Percentiles rank a stretch among this genome's conserved stretches.
phyloP scores from a whole-genome alignment of 306 rosid species.

The Neltuma alba region DNA sequence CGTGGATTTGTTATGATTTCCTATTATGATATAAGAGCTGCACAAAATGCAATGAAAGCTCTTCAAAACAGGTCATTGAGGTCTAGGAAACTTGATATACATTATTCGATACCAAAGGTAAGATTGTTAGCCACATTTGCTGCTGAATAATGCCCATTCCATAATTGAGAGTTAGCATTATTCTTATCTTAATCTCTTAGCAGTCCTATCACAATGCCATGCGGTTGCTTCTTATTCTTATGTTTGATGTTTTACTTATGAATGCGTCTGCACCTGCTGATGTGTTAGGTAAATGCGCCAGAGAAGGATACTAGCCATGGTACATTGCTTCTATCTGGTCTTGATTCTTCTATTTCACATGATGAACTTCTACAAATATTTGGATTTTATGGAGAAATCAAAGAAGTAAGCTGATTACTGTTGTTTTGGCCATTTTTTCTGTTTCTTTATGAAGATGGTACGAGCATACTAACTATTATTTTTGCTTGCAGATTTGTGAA shows the following conservation, averaged over 20 bases:
- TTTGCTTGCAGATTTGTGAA: constrained; percentile 60
- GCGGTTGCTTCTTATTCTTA: constrained; percentile 22
- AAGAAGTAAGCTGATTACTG: constrained; percentile 55
- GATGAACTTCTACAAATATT: constrained; percentile 64
- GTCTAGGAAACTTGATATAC: constrained; percentile 75
- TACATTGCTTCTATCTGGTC: constrained; percentile 61
- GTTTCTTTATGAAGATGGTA: constrained; percentile 6
- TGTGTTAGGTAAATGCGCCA: constrained; percentile 68
- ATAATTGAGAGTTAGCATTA: not conserved
- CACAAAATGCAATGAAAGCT: constrained; percentile 70
- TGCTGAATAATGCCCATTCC: constrained; percentile 27
- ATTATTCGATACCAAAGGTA: constrained; percentile 87
- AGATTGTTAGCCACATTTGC: constrained; percentile 8
- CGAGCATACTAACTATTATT: constrained; percentile 10
- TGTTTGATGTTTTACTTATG: constrained; percentile 35
- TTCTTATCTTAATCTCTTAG: constrained; percentile 19
- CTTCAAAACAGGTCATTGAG: constrained; percentile 69
- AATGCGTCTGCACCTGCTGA: constrained; percentile 40
- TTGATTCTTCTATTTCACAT: constrained; percentile 73
- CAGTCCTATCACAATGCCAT: not conserved
- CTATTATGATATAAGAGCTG: constrained; percentile 75
- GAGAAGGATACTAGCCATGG: constrained; percentile 81
- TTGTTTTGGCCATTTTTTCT: constrained; percentile 36
- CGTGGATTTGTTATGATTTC: constrained; percentile 84
- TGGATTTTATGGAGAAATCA: constrained; percentile 79